A percentile compares a stretch with the other conserved stretches of the same genome.
phyloP scores from a whole-genome alignment of 75 land plant species.

The Selaginella tamariscina region DNA sequence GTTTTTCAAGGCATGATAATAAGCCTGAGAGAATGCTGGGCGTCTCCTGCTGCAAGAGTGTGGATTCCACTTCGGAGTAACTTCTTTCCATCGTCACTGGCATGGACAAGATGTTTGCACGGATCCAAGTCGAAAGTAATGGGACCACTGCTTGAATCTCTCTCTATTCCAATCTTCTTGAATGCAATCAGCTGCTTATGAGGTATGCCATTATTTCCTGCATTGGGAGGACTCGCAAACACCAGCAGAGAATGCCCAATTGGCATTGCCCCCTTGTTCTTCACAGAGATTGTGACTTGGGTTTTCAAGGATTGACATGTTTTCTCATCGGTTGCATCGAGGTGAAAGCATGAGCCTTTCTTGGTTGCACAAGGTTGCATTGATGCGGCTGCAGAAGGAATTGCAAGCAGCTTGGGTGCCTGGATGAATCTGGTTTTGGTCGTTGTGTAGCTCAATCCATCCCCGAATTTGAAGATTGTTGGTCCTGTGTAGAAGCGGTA shows the following conservation, averaged over 20 bases:
- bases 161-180: neutral
- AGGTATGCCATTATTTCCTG: neutral
- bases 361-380: neutral
- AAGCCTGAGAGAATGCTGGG: neutral
- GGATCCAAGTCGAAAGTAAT: neutral
- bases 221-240: neutral
- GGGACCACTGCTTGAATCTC: neutral
- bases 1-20: neutral
- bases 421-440: slow-evolving; percentile 15
- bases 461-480: slow-evolving; percentile 4
- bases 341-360: neutral
- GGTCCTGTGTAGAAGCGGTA: slow-evolving; percentile 13
- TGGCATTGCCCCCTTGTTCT: neutral
- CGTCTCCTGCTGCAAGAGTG: neutral
- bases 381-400: neutral
- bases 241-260: neutral
- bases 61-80: neutral
- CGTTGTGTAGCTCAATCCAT: slow-evolving; percentile 29
- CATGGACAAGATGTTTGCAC: neutral
- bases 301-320: neutral
- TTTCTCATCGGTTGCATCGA: neutral
- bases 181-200: neutral
- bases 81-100: neutral
- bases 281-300: neutral
- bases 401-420: neutral